Conservation (phyloP, 2,329 filamentous ascomycete species). For the Canariomyces notabilis region DNA sequence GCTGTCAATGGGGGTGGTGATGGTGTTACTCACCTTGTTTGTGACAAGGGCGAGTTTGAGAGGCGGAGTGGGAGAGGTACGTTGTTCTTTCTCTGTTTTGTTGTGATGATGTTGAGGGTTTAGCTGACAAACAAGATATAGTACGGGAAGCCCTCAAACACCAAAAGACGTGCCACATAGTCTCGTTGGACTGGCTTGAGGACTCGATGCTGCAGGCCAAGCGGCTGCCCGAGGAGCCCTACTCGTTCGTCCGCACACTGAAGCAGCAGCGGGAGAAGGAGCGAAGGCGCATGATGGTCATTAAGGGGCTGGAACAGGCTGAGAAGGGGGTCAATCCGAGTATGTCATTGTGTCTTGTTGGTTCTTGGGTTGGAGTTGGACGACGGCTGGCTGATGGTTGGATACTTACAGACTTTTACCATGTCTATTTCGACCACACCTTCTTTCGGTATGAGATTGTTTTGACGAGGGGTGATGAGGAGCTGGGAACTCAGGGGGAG, state of each 20-base stretch:
- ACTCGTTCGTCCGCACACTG: slow-evolving; percentile 28
- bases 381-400: neutral
- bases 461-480: slow-evolving; percentile 49
- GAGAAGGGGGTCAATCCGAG: slow-evolving; percentile 46
- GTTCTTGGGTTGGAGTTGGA: neutral
- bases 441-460: slow-evolving; percentile 41
- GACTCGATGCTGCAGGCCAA: slow-evolving; percentile 34
- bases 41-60: slow-evolving; percentile 57
- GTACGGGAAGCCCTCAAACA: slow-evolving; percentile 37
- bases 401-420: slow-evolving; percentile 11
- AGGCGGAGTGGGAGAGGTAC: slow-evolving; percentile 35
- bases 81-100: neutral
- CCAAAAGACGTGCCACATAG: slow-evolving; percentile 34
- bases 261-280: slow-evolving; percentile 36
- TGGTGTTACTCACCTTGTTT: slow-evolving; percentile 68
- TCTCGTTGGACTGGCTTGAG: slow-evolving; percentile 50
- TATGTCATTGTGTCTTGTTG: slow-evolving; percentile 30
- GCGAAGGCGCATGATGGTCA: slow-evolving; percentile 29
- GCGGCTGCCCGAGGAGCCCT: slow-evolving; percentile 34
- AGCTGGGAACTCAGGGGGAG: slow-evolving; percentile 46
- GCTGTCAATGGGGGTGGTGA: slow-evolving; percentile 46
- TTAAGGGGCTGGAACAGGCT: slow-evolving; percentile 30
- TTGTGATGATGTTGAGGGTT: too few relatives aligned
- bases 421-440: slow-evolving; percentile 13
- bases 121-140: too few relatives aligned